Evolutionary conservation across 208 protist species (phyloP).

Genomic region (Leptomonas pyrrhocoris): DNA sequence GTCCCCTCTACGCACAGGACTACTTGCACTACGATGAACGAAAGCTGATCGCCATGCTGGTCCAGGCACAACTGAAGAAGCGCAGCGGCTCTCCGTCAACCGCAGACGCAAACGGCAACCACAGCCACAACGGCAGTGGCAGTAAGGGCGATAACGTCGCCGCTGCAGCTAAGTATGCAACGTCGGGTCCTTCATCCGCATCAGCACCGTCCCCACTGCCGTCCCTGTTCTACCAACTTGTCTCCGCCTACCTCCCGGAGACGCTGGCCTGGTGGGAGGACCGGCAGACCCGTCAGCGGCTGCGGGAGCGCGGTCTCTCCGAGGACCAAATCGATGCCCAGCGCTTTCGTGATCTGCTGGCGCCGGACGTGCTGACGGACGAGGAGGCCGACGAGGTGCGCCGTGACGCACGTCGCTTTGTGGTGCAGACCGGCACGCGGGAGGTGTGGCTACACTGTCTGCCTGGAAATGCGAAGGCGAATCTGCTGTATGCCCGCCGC

Average conservation of each 20-base stretch:
- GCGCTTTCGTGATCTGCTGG: constrained; percentile 22
- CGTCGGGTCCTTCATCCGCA: neutral
- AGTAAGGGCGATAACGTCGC: neutral
- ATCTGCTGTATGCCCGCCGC: constrained; percentile 55
- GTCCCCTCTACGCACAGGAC: constrained; percentile 51
- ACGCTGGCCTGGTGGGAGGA: constrained; percentile 28
- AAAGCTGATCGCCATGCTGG: constrained; percentile 33
- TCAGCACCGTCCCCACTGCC: neutral
- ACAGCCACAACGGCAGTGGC: neutral
- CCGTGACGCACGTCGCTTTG: constrained; percentile 19
- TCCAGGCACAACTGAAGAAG: constrained; percentile 23
- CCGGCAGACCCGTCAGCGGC: constrained; percentile 21
- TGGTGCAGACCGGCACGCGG: constrained; percentile 49
- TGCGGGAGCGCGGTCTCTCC: constrained; percentile 20
- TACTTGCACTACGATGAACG: constrained; percentile 64
- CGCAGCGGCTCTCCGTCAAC: neutral
- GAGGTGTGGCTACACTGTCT: constrained; percentile 87
- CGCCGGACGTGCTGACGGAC: constrained; percentile 20
- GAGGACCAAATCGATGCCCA: constrained; percentile 27
- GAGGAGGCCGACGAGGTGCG: constrained; percentile 36
- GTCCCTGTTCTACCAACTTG: constrained; percentile 7
- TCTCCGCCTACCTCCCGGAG: constrained; percentile 27
- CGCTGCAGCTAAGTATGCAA: neutral
- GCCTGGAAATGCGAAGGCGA: constrained; percentile 39
- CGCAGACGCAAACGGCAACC: neutral